Base-by-base conservation (phyloP, 169 alveolate genomes). In the Plasmodium cynomolgi region DNA sequence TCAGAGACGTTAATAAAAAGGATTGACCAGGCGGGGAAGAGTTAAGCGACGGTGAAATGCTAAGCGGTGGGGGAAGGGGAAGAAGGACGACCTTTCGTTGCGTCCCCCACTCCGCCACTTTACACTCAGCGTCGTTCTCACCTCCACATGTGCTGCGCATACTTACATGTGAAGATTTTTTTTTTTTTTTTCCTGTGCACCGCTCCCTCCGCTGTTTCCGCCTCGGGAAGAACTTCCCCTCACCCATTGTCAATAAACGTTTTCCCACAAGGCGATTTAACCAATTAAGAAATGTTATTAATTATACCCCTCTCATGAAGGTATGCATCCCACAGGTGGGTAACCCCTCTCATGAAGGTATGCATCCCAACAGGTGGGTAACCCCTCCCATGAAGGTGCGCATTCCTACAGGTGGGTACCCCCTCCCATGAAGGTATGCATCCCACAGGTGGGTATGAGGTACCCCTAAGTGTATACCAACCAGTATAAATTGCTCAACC, bases 1-100 rank as follows among this genome's bases (percentile, higher is more conserved):
- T 88, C 94, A 7, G 94, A 88, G 44, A 88, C 88, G n/a, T 50
- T 88, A 81, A 88, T 88, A 39, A 88, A 88, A 56, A 88, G 56
- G 50, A 88, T 88, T n/a, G 94, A 88, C 56, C 91, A 88, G 13
- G 90, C 82, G 81, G 91, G 82, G 1, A 79, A 88, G 39, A 85
- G 39, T 11, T 75, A 17, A 15, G 2, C n/a, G n/a, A n/a, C n/a
- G n/a, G n/a, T n/a, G n/a, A n/a, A n/a, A n/a, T n/a, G n/a, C n/a
- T n/a, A n/a, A n/a, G n/a, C n/a, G n/a, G n/a, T n/a, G 62, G 1
- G 3, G 9, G 39, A 0, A 15, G 39, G n/a, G 37, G 26, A 23
- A 33, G 75, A 0, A 62, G 3, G 2, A 0, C 4, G 8, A 50
- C 3, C 62, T 3, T 50, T 15, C 6, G 2, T 13, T 15, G 1